phyloP scores from a whole-genome alignment of 192 early-diverging fungal species.

The Globomyces pollinis-pini region DNA sequence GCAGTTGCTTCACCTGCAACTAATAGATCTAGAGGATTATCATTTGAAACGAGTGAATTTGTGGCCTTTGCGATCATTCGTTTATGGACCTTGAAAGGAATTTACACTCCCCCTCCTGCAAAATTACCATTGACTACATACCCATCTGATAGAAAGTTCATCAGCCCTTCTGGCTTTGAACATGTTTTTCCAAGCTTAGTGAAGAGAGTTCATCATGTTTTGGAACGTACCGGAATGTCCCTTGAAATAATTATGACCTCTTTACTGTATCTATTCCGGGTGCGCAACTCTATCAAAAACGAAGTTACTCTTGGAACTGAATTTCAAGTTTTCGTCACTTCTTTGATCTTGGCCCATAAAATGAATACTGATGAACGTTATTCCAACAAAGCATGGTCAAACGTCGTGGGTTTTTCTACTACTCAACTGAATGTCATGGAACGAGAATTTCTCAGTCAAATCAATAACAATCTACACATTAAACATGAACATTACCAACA shows the following conservation, averaged over 20 bases:
- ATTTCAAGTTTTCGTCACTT: conserved; percentile 75
- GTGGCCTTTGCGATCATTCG: conserved; percentile 28
- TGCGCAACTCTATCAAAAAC: conserved; percentile 17
- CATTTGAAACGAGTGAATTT: conserved; percentile 27
- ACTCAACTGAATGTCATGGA: conserved; percentile 77
- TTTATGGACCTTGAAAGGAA: too few relatives aligned
- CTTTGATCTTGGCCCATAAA: conserved; percentile 80
- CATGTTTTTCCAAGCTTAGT: not conserved
- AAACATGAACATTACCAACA: conserved; percentile 22
- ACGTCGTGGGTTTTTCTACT: conserved; percentile 65
- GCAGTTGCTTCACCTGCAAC: too few relatives aligned
- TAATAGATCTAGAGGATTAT: too few relatives aligned
- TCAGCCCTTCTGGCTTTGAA: conserved; percentile 1
- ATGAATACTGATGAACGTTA: conserved; percentile 79
- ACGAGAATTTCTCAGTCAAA: conserved; percentile 63
- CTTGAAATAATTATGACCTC: conserved; percentile 16
- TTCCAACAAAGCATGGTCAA: conserved; percentile 80
- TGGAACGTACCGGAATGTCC: not conserved
- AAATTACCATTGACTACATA: too few relatives aligned
- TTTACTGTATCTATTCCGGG: conserved; percentile 27
- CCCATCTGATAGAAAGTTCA: too few relatives aligned
- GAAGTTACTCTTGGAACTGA: conserved; percentile 30
- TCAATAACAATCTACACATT: conserved; percentile 45
- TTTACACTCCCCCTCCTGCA: too few relatives aligned
- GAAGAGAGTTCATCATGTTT: not conserved